These are phyloP conservation scores for Butyriboletus loyo DNA, from an alignment of 768 basidiomycete genomes.

Conservation along the genomic window DNA sequence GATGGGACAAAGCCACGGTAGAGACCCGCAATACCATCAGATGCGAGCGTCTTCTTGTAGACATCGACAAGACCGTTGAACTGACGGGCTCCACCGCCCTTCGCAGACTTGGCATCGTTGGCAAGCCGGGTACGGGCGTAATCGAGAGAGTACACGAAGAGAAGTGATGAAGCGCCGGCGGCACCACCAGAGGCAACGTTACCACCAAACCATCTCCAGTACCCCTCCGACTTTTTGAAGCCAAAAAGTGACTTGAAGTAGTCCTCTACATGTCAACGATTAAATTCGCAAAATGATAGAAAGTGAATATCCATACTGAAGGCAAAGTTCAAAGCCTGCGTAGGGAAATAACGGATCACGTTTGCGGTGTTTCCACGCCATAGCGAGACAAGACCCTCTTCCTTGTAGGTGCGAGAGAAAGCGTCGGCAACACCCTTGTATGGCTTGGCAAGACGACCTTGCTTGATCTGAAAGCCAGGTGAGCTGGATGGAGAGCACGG, in stretches of 20 bases:
- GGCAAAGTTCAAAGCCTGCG: slow-evolving; percentile 99
- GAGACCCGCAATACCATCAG: slow-evolving; percentile 97
- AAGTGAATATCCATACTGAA: slow-evolving; percentile 71
- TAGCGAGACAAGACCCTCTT: slow-evolving; percentile 92
- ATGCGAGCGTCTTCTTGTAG: slow-evolving; percentile 94
- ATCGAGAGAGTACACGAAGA: slow-evolving; percentile 99
- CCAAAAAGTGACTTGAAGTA: slow-evolving; percentile 99
- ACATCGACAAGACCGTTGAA: slow-evolving; percentile 99
- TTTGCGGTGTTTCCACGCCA: slow-evolving; percentile 99
- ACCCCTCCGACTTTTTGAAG: slow-evolving; percentile 97
- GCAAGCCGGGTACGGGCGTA: slow-evolving; percentile 99
- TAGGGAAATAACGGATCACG: slow-evolving; percentile 99
- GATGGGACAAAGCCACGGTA: slow-evolving; percentile 99
- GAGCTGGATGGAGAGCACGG: slow-evolving; percentile 1
- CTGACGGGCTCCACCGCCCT: slow-evolving; percentile 89
- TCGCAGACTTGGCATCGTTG: slow-evolving; percentile 95
- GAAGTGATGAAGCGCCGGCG: slow-evolving; percentile 96
- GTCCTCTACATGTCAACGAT: slow-evolving; percentile 54
- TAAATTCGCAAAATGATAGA: background rate
- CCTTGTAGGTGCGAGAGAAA: slow-evolving; percentile 86
- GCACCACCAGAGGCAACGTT: slow-evolving; percentile 99
- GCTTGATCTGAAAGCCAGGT: slow-evolving; percentile 75
- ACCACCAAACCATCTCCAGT: slow-evolving; percentile 98
- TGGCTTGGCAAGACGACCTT: slow-evolving; percentile 92
- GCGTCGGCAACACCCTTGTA: slow-evolving; percentile 98